A percentile compares a stretch with the other conserved stretches of the same genome.
phyloP scores from a whole-genome alignment of 768 basidiomycete genomes.

The Bullera alba region DNA sequence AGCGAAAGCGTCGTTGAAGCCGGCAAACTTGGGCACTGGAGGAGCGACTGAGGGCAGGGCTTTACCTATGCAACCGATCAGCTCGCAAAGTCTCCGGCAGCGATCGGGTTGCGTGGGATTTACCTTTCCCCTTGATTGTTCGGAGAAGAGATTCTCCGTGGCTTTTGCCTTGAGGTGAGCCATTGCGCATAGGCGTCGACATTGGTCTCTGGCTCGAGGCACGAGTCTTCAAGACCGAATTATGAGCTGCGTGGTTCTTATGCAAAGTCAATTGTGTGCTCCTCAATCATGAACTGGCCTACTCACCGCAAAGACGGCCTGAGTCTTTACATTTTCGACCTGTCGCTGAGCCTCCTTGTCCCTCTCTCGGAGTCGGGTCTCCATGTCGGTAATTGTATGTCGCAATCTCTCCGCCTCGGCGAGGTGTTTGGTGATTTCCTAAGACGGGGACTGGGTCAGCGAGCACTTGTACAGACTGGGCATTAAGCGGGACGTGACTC shows the following conservation, averaged over 20 bases:
- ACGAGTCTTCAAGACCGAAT: conserved; percentile 15
- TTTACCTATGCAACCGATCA: conserved; percentile 3
- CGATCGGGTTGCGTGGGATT: not conserved
- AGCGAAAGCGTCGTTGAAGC: conserved; percentile 29
- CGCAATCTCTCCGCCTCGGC: conserved; percentile 20
- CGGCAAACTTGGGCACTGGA: conserved; percentile 16
- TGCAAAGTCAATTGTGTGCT: not conserved
- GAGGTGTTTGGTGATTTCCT: conserved; percentile 17
- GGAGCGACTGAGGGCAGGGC: conserved; percentile 5
- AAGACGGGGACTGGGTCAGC: too few relatives aligned
- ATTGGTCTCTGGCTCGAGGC: conserved; percentile 4
- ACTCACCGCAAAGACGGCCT: conserved; percentile 35
- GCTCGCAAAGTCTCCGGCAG: not conserved
- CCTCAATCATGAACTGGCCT: not conserved
- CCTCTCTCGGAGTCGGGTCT: conserved; percentile 14
- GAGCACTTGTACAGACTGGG: too few relatives aligned
- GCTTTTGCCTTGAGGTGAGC: conserved; percentile 9
- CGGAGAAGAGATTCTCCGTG: not conserved
- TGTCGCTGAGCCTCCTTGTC: conserved; percentile 17
- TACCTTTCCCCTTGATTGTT: conserved; percentile 22
- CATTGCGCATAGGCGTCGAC: conserved; percentile 14
- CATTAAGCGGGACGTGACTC: not conserved
- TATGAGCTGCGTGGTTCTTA: conserved; percentile 16
- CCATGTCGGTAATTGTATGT: conserved; percentile 17
- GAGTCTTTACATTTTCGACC: conserved; percentile 29